Evolutionary conservation across 768 basidiomycete species (phyloP), one percentile per base, ranked within the genome.

Genomic region (Lactarius quietus): DNA sequence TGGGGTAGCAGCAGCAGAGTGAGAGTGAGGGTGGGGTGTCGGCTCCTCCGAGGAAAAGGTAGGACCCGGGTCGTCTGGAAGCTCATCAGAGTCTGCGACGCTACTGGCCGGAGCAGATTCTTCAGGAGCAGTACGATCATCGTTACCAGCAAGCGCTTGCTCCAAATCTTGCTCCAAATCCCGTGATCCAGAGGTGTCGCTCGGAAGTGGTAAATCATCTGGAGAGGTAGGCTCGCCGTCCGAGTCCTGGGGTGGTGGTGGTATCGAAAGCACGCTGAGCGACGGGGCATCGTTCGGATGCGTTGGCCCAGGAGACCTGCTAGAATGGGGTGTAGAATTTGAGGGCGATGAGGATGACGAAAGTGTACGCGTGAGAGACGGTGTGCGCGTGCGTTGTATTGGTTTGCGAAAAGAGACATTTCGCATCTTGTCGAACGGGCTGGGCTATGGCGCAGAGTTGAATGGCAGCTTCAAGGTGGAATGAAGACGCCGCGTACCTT

Each of bases 31-130:
- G 14, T 28, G 54, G n/a, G 65, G 63, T 2, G 72, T 72, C 1
- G 65, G 61, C 1, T 82, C 86, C 38, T 88, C 86, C 12, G 89
- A 89, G 0, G 89, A 89, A 71, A 90, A 90, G 0, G 89, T 90
- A 6, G 88, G 86, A 57, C 89, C 87, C 20, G 72, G 68, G 8
- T 62, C 63, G n/a, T 63, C 57, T 2, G 52, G 55, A 54, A n/a
- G n/a, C n/a, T n/a, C 61, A 1, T 55, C 58, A 28, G 57, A 58
- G 29, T 17, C 29, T 15, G 57, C 33, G 31, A 33, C 53, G n/a
- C 55, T 61, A 41, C 53, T 39, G 8, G 52, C 39, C 20, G 29
- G 53, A 2, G 18, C 52, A 2, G 26, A 43, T 29, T 62, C 63
- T 54, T 48, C 67, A 14, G 63, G n/a, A 14, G 31, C 18, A 3